A percentile compares a stretch with the other conserved stretches of the same genome.
These are phyloP conservation scores for Pterulicium gracile DNA, from an alignment of 1,284 basidiomycete genomes.

Conservation along the genomic window DNA sequence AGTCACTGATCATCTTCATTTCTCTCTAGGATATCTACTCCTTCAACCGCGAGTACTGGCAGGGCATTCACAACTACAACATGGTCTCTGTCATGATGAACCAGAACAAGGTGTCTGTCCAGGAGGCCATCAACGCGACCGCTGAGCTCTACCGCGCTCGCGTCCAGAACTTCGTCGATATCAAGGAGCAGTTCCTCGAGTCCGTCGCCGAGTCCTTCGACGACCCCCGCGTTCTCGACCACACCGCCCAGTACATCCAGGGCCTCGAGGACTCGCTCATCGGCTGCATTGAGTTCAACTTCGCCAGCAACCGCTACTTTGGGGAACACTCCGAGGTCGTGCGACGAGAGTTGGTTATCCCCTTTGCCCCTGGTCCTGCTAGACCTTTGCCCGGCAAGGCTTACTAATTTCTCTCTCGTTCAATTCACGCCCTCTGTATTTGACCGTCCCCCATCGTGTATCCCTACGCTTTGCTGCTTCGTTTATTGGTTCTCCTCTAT, in stretches of 20 bases:
- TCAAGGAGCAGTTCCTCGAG: slow-evolving; percentile 1
- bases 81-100: slow-evolving; percentile 1
- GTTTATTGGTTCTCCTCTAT: background rate
- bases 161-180: background rate
- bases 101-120: background rate
- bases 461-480: background rate
- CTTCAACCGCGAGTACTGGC: slow-evolving; percentile 1
- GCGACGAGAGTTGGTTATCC: slow-evolving; percentile 1
- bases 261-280: background rate
- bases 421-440: background rate
- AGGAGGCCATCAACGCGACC: background rate
- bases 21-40: background rate
- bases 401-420: background rate
- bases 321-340: background rate
- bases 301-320: slow-evolving; percentile 1
- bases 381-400: background rate
- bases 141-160: background rate
- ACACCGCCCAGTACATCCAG: background rate
- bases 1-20: background rate
- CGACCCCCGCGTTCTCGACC: background rate
- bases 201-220: background rate
- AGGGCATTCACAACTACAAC: slow-evolving; percentile 1
- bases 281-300: slow-evolving; percentile 2
- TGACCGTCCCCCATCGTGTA: background rate
- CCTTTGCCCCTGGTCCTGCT: background rate